Percentiles rank a stretch among this genome's conserved stretches.
phyloP scores from a whole-genome alignment of 768 basidiomycete genomes.

The Peribolospora kevripleyi region DNA sequence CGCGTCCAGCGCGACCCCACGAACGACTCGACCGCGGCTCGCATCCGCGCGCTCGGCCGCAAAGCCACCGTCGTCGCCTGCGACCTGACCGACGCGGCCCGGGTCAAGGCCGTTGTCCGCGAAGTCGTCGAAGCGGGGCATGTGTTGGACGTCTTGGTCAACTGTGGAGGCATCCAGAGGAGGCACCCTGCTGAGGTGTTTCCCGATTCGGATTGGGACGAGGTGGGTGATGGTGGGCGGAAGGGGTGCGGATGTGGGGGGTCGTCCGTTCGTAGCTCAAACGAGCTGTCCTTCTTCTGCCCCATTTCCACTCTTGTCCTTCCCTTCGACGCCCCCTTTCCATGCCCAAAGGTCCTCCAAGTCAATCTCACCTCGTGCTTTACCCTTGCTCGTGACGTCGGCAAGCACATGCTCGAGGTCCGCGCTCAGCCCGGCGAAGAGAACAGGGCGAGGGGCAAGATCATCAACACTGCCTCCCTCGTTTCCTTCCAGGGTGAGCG shows the following conservation, averaged over 20 bases:
- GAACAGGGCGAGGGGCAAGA: constrained; percentile 33
- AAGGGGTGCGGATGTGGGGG: not conserved
- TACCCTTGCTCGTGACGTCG: constrained; percentile 65
- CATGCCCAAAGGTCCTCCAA: constrained; percentile 37
- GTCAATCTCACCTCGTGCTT: constrained; percentile 73
- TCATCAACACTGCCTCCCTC: constrained; percentile 40
- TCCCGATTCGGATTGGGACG: constrained; percentile 44
- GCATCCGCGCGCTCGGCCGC: constrained; percentile 18
- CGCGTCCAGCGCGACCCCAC: constrained; percentile 26
- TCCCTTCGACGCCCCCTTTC: not conserved
- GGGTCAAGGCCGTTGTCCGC: constrained; percentile 29
- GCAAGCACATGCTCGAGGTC: constrained; percentile 56
- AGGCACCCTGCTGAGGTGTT: constrained; percentile 39
- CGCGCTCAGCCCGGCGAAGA: constrained; percentile 21
- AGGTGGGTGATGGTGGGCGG: constrained; percentile 23
- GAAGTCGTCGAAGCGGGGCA: constrained; percentile 28
- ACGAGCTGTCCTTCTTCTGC: constrained; percentile 1
- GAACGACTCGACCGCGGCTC: constrained; percentile 20
- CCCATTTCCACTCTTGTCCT: not conserved
- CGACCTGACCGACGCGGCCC: constrained; percentile 31
- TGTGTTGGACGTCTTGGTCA: constrained; percentile 39
- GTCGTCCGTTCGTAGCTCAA: not conserved
- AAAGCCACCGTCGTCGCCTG: constrained; percentile 28
- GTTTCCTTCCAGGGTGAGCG: constrained; percentile 18
- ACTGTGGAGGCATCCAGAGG: constrained; percentile 42